These are phyloP conservation scores for Penicillium lagena DNA, from an alignment of 495 filamentous ascomycete species.

Conservation along the genomic window DNA sequence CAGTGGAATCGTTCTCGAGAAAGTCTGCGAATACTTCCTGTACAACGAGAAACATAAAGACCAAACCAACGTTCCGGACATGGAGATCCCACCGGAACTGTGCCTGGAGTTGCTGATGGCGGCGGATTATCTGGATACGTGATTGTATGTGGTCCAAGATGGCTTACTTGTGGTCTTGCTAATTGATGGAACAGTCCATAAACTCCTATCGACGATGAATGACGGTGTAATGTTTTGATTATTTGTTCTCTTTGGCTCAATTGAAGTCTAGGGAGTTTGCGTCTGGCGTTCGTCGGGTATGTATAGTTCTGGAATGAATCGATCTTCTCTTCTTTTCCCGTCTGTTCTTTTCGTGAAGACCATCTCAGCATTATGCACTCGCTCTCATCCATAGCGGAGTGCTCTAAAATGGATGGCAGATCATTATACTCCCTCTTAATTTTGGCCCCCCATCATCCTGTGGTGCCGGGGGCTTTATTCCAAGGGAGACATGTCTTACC, in stretches of 20 bases:
- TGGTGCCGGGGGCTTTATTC: neutral
- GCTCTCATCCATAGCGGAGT: neutral
- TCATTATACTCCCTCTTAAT: neutral
- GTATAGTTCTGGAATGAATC: neutral
- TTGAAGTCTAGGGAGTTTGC: constrained; percentile 6
- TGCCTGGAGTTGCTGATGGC: constrained; percentile 78
- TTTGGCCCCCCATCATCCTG: neutral
- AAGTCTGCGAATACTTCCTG: constrained; percentile 86
- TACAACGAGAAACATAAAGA: constrained; percentile 81
- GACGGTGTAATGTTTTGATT: constrained; percentile 11
- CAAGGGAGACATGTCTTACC: neutral
- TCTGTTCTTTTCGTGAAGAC: neutral
- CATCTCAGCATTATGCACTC: neutral
- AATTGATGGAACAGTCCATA: too few relatives aligned
- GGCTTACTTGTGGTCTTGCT: too few relatives aligned
- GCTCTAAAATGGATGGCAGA: neutral
- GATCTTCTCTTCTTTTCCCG: neutral
- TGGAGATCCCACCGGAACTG: constrained; percentile 75
- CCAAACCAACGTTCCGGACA: constrained; percentile 73
- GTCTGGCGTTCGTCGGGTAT: neutral
- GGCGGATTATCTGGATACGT: constrained; percentile 64
- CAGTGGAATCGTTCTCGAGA: constrained; percentile 79
- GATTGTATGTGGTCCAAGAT: constrained; percentile 11
- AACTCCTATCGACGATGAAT: neutral
- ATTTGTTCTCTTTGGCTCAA: neutral